Base-by-base conservation (phyloP, 2,329 filamentous ascomycete species). In the Aspergillus puulaauensis region DNA sequence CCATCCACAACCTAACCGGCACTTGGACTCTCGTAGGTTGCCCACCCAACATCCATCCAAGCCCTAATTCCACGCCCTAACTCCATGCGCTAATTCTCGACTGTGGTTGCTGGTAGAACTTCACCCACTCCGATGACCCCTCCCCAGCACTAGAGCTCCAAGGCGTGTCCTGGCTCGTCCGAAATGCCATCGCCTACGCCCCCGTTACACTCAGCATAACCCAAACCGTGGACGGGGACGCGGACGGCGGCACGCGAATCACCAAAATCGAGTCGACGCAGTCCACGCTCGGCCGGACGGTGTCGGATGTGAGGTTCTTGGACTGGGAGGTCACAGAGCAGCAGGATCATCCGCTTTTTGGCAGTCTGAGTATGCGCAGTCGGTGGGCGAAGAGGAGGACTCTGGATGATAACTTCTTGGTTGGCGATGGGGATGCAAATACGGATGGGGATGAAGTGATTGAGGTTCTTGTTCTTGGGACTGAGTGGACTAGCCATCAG, bases 121-220 rank as follows among this genome's bases (percentile, higher is more conserved):
- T n/a, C 31, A 14, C 45, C 8, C 27, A 33, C n/a, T 48, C 45
- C 15, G 15, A 27, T 9, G 24, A 31, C 11, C 24, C 45, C 8
- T 33, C n/a, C 3, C 45, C 31, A 48, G 31, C 17, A 3, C 23
- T 47, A 4, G 12, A 27, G 8, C 27, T 33, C 7, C 52, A 56
- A 58, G 83, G 90, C 15, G 84, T 87, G 2, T 76, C 86, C 12
- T 96, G 91, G 89, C 80, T 96, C 17, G 93, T 96, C 73, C 85
- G 90, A 61, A 83, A 88, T 39, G 96, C 96, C 63, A 85, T 88
- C 21, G 88, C 85, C 6, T 17, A 11, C 27, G 27, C 45, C n/a
- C 27, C n/a, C 27, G 24, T 33, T n/a, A 48, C 27, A n/a, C 23
- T 48, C 45, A 48, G 17, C n/a, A 48, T 33, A 15, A 6, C 24